Evolutionary conservation across 345 rosid species (phyloP), one percentile per base, ranked within the genome.

Genomic region (Bruguiera parviflora): DNA sequence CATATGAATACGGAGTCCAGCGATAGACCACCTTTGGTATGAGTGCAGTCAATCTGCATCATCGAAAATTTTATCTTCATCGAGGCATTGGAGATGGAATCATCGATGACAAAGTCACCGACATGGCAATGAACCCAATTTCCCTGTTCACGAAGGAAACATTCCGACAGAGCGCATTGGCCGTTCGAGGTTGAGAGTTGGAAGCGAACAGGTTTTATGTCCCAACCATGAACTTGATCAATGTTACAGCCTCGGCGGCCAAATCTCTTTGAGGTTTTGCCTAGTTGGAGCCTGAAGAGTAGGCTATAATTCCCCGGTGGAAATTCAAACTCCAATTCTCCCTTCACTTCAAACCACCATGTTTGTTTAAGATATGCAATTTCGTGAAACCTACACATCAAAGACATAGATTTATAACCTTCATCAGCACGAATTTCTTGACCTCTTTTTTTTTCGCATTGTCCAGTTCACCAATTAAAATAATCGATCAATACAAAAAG

Each of bases 31-130:
- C 83, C 83, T 74, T 79, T 79, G 5, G 77, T 71, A 51, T 82
- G 85, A 4, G 83, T 79, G 22, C 83, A 79, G 57, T 82, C 85
- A 21, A 76, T 82, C 72, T 82, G 85, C n/a, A 65, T 68, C 81
- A 82, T 75, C 1, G 83, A 76, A 33, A 79, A 82, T 62, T 68
- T 67, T 37, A 82, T 60, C 76, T 61, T 69, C 6, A 65, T 24
- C 16, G 51, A 61, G 1, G 51, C 27, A 10, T 66, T 31, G 20
- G 55, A 33, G 1, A 8, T 15, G 16, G 49, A 52, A 4, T 65
- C 72, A 22, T 76, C 74, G 5, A 71, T 71, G 4, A 51, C 53
- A 43, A 82, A 79, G 20, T 74, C 77, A 0, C 86, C 86, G 2
- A 64, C 81, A 46, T 66, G 75, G 73, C 72, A 69, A 55, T 25